Conservation (phyloP, 164 flowering plant species). For the Cinnamomum micranthum region DNA sequence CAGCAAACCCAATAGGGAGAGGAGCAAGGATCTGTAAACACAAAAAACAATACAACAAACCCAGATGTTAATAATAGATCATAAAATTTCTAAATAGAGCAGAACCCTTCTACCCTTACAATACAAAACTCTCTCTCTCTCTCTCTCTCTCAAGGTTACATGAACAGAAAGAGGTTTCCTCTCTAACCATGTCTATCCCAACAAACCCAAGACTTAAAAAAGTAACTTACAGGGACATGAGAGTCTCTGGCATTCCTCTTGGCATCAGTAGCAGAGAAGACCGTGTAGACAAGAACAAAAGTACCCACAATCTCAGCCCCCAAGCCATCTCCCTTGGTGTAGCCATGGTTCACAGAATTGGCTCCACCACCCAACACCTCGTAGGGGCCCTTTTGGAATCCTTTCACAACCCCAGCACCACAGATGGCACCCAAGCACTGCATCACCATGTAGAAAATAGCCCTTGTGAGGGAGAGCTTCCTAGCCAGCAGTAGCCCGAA, state of each 20-base stretch:
- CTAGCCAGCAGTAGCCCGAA: slow-evolving; percentile 59
- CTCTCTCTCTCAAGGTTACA: no score
- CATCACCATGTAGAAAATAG: slow-evolving; percentile 55
- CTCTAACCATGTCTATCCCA: background rate
- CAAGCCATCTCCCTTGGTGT: slow-evolving; percentile 52
- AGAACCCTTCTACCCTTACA: no score
- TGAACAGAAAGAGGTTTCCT: no score
- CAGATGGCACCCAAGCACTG: slow-evolving; percentile 60
- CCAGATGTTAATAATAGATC: background rate
- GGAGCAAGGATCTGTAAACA: slow-evolving; percentile 54
- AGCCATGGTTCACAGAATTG: slow-evolving; percentile 42
- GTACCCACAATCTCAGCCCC: slow-evolving; percentile 64
- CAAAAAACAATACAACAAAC: background rate
- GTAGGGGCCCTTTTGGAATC: slow-evolving; percentile 32
- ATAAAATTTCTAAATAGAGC: background rate
- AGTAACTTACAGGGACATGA: slow-evolving; percentile 61
- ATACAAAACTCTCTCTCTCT: no score
- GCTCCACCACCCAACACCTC: slow-evolving; percentile 44
- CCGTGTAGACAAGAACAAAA: slow-evolving; percentile 61
- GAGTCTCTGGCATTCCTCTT: slow-evolving; percentile 69
- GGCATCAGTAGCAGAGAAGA: slow-evolving; percentile 69
- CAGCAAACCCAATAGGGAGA: slow-evolving; percentile 64
- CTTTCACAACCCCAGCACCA: slow-evolving; percentile 66
- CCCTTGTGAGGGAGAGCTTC: slow-evolving; percentile 57
- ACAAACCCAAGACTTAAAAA: background rate